phyloP scores from a whole-genome alignment of 2,329 filamentous ascomycete species.

The Ophiocordyceps sinensis region DNA sequence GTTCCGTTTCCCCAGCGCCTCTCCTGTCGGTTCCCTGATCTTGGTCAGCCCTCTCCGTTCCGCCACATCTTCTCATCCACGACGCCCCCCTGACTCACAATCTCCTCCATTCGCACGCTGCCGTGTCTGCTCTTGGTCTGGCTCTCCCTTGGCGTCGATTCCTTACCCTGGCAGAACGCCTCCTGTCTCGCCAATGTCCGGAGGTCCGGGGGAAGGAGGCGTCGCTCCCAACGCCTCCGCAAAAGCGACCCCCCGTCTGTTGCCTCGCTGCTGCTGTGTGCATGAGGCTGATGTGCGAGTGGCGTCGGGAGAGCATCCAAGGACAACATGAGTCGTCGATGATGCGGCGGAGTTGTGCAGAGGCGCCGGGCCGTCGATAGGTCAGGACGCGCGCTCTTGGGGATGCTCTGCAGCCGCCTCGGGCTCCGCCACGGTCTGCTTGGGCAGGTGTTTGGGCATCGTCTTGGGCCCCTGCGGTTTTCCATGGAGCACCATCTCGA shows the following conservation, averaged over 20 bases:
- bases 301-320: neutral
- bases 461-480: neutral
- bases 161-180: too few relatives aligned
- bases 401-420: neutral
- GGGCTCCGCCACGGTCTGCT: neutral
- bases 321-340: neutral
- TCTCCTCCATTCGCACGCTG: too few relatives aligned
- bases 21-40: neutral
- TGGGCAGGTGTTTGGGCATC: neutral
- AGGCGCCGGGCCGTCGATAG: neutral
- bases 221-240: neutral
- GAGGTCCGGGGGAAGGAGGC: neutral
- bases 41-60: too few relatives aligned
- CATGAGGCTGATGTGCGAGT: neutral
- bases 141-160: too few relatives aligned
- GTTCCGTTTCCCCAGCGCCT: neutral
- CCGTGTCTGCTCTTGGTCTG: too few relatives aligned
- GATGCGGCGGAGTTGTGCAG: neutral
- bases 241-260: neutral
- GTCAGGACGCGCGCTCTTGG: neutral
- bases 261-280: neutral
- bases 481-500: neutral
- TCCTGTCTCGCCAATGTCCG: too few relatives aligned
- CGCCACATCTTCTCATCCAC: too few relatives aligned
- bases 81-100: too few relatives aligned